A percentile compares a stretch with the other conserved stretches of the same genome.
phyloP scores from a whole-genome alignment of 441 rosid species.

The Melastoma candidum region DNA sequence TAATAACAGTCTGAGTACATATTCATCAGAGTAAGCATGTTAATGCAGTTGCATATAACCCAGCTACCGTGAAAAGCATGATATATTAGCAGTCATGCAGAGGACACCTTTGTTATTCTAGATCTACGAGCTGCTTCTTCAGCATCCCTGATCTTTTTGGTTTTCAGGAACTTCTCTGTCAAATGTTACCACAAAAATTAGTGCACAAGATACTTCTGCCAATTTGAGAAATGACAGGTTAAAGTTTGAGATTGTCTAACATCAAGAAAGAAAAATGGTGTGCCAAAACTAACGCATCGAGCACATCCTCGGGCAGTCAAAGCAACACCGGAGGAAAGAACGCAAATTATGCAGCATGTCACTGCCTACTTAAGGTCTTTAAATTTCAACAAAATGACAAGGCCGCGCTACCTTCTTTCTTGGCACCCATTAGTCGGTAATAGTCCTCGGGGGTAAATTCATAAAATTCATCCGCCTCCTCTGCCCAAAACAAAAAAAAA shows the following conservation, averaged over 20 bases:
- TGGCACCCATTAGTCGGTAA: slow-evolving; percentile 38
- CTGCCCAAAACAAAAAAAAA: slow-evolving; percentile 22
- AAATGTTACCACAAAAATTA: slow-evolving; percentile 1
- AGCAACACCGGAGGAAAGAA: too few relatives aligned
- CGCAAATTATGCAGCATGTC: too few relatives aligned
- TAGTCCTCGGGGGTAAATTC: slow-evolving; percentile 84
- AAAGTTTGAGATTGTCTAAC: too few relatives aligned
- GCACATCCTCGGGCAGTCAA: too few relatives aligned
- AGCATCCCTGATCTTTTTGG: slow-evolving; percentile 73
- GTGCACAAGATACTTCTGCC: not conserved
- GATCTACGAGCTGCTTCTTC: slow-evolving; percentile 77
- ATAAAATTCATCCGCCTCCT: slow-evolving; percentile 68
- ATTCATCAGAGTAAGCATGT: slow-evolving; percentile 7
- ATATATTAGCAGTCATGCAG: not conserved
- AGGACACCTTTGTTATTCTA: slow-evolving; percentile 54
- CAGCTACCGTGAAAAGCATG: not conserved
- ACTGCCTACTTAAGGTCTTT: too few relatives aligned
- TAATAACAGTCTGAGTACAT: slow-evolving; percentile 38
- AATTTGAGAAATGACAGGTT: too few relatives aligned
- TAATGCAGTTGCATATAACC: slow-evolving; percentile 4
- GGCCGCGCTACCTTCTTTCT: slow-evolving; percentile 43
- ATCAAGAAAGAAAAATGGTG: too few relatives aligned
- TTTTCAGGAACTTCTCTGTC: slow-evolving; percentile 70
- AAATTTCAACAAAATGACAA: too few relatives aligned
- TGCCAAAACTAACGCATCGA: too few relatives aligned